Evolutionary conservation across 106 monocot species (phyloP).

Genomic region (Platanthera zijinensis): DNA sequence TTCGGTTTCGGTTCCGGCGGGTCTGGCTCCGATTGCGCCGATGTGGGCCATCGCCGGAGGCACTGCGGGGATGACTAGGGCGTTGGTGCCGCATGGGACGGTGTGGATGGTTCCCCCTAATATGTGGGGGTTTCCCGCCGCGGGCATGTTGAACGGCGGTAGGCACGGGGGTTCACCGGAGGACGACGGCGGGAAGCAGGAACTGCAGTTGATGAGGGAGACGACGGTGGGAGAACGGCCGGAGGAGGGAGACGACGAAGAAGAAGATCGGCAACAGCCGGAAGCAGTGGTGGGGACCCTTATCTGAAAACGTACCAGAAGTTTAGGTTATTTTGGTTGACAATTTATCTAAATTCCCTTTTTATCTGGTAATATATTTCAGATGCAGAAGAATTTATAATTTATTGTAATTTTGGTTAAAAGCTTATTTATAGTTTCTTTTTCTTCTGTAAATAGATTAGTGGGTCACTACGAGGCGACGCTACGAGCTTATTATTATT

Average conservation of each 20-base stretch:
- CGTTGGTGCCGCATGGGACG: constrained; percentile 21
- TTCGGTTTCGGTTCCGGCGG: constrained; percentile 16
- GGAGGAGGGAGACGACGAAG: neutral
- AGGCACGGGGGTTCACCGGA: neutral
- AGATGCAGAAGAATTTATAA: neutral
- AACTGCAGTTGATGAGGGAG: constrained; percentile 6
- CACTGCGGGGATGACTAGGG: constrained; percentile 10
- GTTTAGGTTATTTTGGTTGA: neutral
- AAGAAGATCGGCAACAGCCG: neutral
- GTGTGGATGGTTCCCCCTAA: constrained; percentile 5
- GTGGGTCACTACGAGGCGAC: neutral
- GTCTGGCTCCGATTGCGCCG: constrained; percentile 17
- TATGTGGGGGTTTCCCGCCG: constrained; percentile 26
- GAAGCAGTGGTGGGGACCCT: neutral
- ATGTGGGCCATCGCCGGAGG: constrained; percentile 22
- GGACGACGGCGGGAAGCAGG: neutral
- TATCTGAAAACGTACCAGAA: neutral
- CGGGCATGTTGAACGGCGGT: neutral
- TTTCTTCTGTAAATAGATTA: neutral
- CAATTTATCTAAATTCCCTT: neutral
- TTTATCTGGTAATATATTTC: neutral
- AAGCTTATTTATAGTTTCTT: neutral
- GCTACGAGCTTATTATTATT: too few relatives aligned
- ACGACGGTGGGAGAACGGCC: neutral
- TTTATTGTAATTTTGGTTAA: neutral